Evolutionary conservation across 192 early-diverging fungal species (phyloP), one percentile per base, ranked within the genome.

Genomic region (Coemansia sp.): DNA sequence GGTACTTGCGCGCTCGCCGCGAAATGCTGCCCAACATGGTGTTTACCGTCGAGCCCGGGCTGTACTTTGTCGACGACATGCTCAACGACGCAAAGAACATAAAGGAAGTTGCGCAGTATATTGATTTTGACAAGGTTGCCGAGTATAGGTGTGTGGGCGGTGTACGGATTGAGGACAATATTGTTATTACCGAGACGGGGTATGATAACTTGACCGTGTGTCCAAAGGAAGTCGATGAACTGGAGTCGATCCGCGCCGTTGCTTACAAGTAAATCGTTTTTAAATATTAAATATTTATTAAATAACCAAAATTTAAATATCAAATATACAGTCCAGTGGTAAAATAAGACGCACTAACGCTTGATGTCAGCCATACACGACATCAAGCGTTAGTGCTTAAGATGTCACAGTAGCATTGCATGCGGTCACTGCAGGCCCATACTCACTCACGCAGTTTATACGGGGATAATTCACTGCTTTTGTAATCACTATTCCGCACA

Each of bases 11-110:
- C n/a, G 83, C 91, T 71, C 83, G 91, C 10, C 86, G 93, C 49
- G 69, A 75, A 50, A 80, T 97, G 60, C 78, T 85, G 38, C 80
- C 86, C 14, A 90, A 90, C 21, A 93, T 94, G 92, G 89, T 88
- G 31, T 85, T 97, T 39, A 97, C 95, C 1, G 91, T 95, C 22
- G 95, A 97, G 75, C 95, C 95, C 17, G 95, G 95, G 3, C 81
- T 92, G 68, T 97, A 97, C 72, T 97, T 97, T 82, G 90, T 92
- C 49, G 90, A 92, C 61, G 86, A 84, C 3, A 84, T 94, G 57
- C 82, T 97, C 23, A 83, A 86, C 29, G 72, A 75, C 11, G 89
- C 90, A 3, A 71, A 88, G 27, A 68, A 81, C 1, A 73, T 86
- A 54, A 84, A 89, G 1, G 65, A 73, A 6, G 61, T 86, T 11